Conservation (phyloP, 345 rosid species). For the Linum trigynum region DNA sequence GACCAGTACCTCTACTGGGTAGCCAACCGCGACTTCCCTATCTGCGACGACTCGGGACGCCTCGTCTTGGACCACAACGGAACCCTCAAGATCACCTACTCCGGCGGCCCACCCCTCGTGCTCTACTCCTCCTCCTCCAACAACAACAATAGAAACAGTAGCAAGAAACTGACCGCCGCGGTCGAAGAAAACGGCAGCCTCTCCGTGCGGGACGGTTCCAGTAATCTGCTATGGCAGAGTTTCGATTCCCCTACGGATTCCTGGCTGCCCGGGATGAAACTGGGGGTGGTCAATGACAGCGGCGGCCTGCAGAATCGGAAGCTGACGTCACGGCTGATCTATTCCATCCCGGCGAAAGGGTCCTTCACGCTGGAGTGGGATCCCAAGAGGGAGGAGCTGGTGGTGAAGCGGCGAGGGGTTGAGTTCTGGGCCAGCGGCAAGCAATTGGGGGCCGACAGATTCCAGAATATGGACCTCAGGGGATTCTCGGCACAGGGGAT, state of each 20-base stretch:
- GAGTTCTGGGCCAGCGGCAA: constrained; percentile 1
- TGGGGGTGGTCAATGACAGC: background rate
- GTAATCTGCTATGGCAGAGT: background rate
- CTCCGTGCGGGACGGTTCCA: background rate
- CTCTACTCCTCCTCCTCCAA: background rate
- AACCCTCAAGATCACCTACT: background rate
- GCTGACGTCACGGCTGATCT: background rate
- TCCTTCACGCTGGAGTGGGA: constrained; percentile 10
- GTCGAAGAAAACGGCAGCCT: constrained; percentile 6
- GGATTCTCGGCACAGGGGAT: background rate
- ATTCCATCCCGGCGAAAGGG: background rate
- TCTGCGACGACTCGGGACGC: background rate
- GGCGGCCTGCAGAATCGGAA: background rate
- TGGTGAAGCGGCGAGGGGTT: background rate
- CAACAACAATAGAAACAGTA: no score
- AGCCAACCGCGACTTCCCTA: background rate
- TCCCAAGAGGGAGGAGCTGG: background rate
- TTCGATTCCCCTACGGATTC: no score
- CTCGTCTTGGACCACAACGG: background rate
- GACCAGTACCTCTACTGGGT: background rate
- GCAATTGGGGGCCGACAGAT: background rate
- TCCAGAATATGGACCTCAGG: background rate
- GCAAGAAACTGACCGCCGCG: background rate
- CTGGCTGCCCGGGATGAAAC: constrained; percentile 9
- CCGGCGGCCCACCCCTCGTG: background rate